These are phyloP conservation scores for Pterothamnion heteromorphum DNA, from an alignment of 31 red algal species.

Conservation along the genomic window DNA sequence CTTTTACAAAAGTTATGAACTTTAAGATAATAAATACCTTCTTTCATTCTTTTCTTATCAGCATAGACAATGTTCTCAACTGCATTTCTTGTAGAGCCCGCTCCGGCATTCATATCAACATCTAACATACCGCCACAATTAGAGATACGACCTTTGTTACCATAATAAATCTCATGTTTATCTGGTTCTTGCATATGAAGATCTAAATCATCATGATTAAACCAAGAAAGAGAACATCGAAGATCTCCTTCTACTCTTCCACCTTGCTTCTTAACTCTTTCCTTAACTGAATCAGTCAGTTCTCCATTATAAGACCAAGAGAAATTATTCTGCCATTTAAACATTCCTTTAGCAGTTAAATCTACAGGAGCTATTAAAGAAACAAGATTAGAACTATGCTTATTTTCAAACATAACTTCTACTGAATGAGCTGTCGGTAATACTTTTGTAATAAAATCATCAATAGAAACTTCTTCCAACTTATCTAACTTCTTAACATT, in stretches of 20 bases:
- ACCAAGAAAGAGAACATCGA: background rate
- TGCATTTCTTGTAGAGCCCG: background rate
- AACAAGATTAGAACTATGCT: background rate
- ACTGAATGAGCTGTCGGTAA: background rate
- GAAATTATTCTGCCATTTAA: slow-evolving; percentile 15
- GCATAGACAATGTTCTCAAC: background rate
- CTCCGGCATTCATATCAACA: slow-evolving; percentile 8
- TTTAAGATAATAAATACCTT: background rate
- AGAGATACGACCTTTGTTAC: background rate
- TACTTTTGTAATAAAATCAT: background rate
- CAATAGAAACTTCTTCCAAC: too few species aligned
- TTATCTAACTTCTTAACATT: too few species aligned
- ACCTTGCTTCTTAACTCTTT: background rate
- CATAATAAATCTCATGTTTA: background rate
- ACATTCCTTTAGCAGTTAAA: background rate
- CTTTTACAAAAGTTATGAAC: background rate
- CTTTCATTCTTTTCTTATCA: background rate
- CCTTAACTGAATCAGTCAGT: background rate
- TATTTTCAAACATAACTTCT: background rate
- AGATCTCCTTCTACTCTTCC: background rate
- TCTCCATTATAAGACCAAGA: background rate
- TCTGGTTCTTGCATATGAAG: background rate
- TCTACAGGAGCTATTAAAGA: background rate
- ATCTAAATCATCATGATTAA: background rate
- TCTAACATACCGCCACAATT: background rate